Percentiles rank a stretch among this genome's conserved stretches.
Conservation (phyloP, 108 stramenopile species). For the Stephanodiscus triporus region DNA sequence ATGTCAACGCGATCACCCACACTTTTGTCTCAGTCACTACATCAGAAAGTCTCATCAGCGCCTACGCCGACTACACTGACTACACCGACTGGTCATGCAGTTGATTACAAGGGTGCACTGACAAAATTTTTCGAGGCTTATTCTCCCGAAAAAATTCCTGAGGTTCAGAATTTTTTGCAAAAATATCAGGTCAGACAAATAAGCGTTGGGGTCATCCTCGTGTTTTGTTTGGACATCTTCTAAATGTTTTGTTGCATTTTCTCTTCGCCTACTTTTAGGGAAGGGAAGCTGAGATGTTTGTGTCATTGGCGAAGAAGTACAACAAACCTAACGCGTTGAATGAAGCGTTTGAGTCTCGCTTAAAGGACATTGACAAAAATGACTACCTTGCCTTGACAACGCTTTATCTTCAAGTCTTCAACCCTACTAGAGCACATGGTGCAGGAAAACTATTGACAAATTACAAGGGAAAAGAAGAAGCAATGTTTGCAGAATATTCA, state of each 20-base stretch:
- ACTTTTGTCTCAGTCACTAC: conserved; percentile 17
- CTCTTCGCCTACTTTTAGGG: conserved; percentile 34
- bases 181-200: conserved; percentile 71
- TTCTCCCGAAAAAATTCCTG: conserved; percentile 69
- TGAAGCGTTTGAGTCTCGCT: conserved; percentile 23
- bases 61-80: neutral
- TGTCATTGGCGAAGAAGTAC: conserved; percentile 66
- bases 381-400: conserved; percentile 30
- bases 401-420: conserved; percentile 38
- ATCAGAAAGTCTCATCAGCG: neutral
- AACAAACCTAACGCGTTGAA: conserved; percentile 65
- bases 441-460: conserved; percentile 20
- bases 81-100: neutral
- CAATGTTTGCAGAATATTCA: conserved; percentile 22
- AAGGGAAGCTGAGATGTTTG: conserved; percentile 69
- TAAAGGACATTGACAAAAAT: conserved; percentile 24
- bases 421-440: conserved; percentile 34
- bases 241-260: neutral
- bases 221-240: neutral
- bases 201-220: neutral
- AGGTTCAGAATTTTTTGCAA: conserved; percentile 57
- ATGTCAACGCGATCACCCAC: conserved; percentile 26
- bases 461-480: conserved; percentile 42
- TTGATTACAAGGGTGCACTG: conserved; percentile 65
- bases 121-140: conserved; percentile 70